Evolutionary conservation across 495 filamentous ascomycete genomes (phyloP).

Genomic region (Chlorociboria aeruginascens): DNA sequence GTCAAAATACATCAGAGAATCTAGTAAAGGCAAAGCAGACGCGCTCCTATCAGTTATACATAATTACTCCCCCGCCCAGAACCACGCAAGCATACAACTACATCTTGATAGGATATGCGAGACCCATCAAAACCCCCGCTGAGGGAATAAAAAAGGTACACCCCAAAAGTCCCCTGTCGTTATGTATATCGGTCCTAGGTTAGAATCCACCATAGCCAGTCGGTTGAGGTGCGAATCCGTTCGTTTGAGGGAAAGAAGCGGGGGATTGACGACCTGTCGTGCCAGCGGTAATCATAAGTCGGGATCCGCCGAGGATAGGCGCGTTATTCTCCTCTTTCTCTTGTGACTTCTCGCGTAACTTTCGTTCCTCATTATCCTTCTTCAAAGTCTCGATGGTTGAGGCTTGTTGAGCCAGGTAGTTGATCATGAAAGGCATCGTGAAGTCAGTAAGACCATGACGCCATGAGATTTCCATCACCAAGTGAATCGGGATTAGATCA

Average conservation of each 20-base stretch:
- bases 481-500: slow-evolving; percentile 84
- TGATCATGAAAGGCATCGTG: slow-evolving; percentile 99
- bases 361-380: slow-evolving; percentile 96
- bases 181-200: slow-evolving; percentile 24
- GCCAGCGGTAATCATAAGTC: slow-evolving; percentile 98
- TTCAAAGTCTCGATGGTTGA: slow-evolving; percentile 73
- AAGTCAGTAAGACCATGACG: slow-evolving; percentile 90
- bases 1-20: slow-evolving; percentile 20
- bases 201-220: slow-evolving; percentile 54
- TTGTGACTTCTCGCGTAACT: slow-evolving; percentile 72
- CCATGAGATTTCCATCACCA: slow-evolving; percentile 95
- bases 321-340: slow-evolving; percentile 84
- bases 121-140: slow-evolving; percentile 5
- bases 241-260: slow-evolving; percentile 57
- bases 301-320: slow-evolving; percentile 80
- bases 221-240: slow-evolving; percentile 69
- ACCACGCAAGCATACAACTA: slow-evolving; percentile 17
- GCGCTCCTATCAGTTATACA: slow-evolving; percentile 20
- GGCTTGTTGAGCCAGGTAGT: slow-evolving; percentile 84
- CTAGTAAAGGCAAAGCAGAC: slow-evolving; percentile 13
- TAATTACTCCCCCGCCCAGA: slow-evolving; percentile 1
- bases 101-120: slow-evolving; percentile 15
- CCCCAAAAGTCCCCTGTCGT: slow-evolving; percentile 13
- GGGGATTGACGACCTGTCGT: slow-evolving; percentile 39
- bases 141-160: slow-evolving; percentile 9